Percentiles rank a stretch among this genome's conserved stretches.
Conservation (phyloP, 2,329 filamentous ascomycete genomes). For the Ophiosphaerella korrae region DNA sequence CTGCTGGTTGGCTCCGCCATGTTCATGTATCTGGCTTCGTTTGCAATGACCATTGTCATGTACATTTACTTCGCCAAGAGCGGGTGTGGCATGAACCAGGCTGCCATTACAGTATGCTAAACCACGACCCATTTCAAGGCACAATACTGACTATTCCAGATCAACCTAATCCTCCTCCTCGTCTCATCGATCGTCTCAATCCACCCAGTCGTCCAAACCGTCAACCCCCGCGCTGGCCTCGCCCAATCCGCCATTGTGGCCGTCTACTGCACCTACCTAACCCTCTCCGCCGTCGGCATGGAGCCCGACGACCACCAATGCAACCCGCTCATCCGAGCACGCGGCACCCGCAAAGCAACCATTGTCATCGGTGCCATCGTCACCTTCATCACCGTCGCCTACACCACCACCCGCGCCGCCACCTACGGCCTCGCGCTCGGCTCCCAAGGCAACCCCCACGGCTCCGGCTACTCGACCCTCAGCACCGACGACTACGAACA, state of each 20-base stretch:
- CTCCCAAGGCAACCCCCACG: constrained; percentile 59
- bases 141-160: constrained; percentile 38
- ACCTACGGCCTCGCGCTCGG: constrained; percentile 84
- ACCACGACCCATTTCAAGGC: no score
- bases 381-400: constrained; percentile 95
- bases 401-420: constrained; percentile 94
- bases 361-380: constrained; percentile 92
- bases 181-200: constrained; percentile 83
- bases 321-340: constrained; percentile 87
- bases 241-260: constrained; percentile 98
- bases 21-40: constrained; percentile 87
- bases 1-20: constrained; percentile 90
- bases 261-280: constrained; percentile 97
- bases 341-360: constrained; percentile 86
- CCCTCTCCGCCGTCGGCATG: constrained; percentile 98
- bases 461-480: constrained; percentile 60
- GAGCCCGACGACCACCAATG: constrained; percentile 93
- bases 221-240: constrained; percentile 89
- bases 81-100: constrained; percentile 93
- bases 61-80: constrained; percentile 90
- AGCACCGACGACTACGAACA: constrained; percentile 79
- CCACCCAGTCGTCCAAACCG: constrained; percentile 86
- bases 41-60: constrained; percentile 95
- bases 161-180: constrained; percentile 86
- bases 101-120: constrained; percentile 73